Conservation (phyloP, 768 basidiomycete genomes). For the Lactifluus volemus region DNA sequence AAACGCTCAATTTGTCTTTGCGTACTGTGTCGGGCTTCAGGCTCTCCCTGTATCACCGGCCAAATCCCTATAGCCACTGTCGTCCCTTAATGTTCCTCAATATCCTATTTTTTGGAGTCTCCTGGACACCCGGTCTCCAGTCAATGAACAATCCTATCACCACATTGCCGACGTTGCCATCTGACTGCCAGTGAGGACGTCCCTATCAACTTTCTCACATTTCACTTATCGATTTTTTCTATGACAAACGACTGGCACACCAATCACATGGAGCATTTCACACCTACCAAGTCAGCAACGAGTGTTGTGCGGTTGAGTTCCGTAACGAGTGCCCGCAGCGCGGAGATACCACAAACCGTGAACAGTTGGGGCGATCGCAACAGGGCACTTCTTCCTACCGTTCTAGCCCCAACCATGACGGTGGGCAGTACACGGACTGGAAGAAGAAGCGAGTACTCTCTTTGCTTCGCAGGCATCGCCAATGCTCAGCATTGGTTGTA, state of each 20-base stretch:
- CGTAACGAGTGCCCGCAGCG: neutral
- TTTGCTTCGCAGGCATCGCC: neutral
- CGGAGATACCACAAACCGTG: neutral
- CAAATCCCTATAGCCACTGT: neutral
- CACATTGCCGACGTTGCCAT: neutral
- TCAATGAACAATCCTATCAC: neutral
- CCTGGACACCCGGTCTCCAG: neutral
- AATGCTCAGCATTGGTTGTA: no score
- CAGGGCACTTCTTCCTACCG: neutral
- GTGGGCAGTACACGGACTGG: neutral
- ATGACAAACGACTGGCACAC: neutral
- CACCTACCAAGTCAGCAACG: neutral
- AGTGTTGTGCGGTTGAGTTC: neutral
- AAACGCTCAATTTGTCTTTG: neutral
- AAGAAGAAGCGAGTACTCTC: neutral
- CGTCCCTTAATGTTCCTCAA: slow-evolving; percentile 2
- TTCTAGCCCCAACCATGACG: neutral
- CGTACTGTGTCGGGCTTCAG: neutral
- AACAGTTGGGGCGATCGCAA: neutral
- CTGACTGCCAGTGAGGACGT: no score
- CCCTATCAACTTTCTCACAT: neutral
- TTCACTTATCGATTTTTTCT: neutral
- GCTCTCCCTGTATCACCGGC: neutral
- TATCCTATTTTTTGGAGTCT: no score
- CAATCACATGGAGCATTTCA: neutral